These are phyloP conservation scores for Pyracantha coccinea DNA, from an alignment of 331 rosid species.

Conservation along the genomic window DNA sequence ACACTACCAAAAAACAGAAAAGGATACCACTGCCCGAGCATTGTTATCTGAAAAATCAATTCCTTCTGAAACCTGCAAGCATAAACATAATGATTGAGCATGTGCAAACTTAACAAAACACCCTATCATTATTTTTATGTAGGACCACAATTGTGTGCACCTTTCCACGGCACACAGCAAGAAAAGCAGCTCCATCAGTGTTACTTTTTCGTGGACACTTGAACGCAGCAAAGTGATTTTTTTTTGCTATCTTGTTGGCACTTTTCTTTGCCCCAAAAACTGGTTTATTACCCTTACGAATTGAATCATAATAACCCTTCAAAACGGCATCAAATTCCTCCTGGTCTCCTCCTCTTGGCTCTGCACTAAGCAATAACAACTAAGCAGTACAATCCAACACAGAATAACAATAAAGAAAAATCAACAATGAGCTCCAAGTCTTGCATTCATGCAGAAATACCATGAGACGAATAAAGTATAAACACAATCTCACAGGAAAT, in stretches of 20 bases:
- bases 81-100: slow-evolving; percentile 16
- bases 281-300: slow-evolving; percentile 41
- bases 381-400: neutral
- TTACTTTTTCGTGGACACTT: slow-evolving; percentile 27
- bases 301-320: slow-evolving; percentile 72
- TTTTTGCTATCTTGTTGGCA: slow-evolving; percentile 33
- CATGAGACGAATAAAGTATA: neutral
- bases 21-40: slow-evolving; percentile 92
- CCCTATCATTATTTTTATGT: neutral
- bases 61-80: slow-evolving; percentile 94
- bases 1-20: neutral
- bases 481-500: neutral
- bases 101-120: neutral
- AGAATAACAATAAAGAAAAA: neutral
- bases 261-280: slow-evolving; percentile 46
- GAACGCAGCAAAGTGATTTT: slow-evolving; percentile 19
- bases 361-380: slow-evolving; percentile 35
- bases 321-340: slow-evolving; percentile 75
- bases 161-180: slow-evolving; percentile 98
- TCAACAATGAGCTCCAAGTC: slow-evolving; percentile 14
- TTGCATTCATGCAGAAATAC: neutral
- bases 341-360: slow-evolving; percentile 83
- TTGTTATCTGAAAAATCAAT: slow-evolving; percentile 90
- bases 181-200: slow-evolving; percentile 72
- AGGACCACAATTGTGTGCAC: slow-evolving; percentile 19